Evolutionary conservation across 2,329 filamentous ascomycete species (phyloP).

Genomic region (Alternaria solani): DNA sequence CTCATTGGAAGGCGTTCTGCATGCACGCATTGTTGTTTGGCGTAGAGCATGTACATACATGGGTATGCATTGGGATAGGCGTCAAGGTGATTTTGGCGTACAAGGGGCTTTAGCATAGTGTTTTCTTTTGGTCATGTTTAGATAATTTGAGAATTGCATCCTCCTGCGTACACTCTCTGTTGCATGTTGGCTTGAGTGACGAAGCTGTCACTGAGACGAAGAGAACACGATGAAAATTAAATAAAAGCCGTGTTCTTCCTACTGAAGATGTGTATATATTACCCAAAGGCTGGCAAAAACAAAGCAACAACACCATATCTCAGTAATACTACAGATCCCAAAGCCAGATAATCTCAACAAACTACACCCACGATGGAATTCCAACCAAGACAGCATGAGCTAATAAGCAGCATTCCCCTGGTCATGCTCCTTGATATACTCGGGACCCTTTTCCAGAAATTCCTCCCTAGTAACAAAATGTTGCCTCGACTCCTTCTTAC

Average conservation of each 20-base stretch:
- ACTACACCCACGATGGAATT: neutral
- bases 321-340: neutral
- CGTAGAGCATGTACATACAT: conserved; percentile 14
- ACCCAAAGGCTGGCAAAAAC: neutral
- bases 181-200: neutral
- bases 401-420: conserved; percentile 51
- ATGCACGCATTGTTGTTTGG: conserved; percentile 13
- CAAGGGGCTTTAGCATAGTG: neutral
- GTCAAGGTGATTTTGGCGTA: neutral
- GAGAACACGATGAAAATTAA: neutral
- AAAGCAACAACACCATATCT: neutral
- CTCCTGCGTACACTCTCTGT: neutral
- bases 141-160: conserved; percentile 3
- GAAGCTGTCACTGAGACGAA: neutral
- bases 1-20: conserved; percentile 22
- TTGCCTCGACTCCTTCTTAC: conserved; percentile 64
- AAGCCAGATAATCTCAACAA: neutral
- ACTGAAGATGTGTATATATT: neutral
- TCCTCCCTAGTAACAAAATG: conserved; percentile 80
- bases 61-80: conserved; percentile 1
- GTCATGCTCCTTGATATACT: conserved; percentile 82
- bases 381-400: neutral
- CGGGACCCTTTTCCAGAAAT: conserved; percentile 88
- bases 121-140: neutral
- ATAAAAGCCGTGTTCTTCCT: neutral